These are phyloP conservation scores for Fusarium cicatricum DNA, from an alignment of 2,329 filamentous ascomycete genomes.

Conservation along the genomic window DNA sequence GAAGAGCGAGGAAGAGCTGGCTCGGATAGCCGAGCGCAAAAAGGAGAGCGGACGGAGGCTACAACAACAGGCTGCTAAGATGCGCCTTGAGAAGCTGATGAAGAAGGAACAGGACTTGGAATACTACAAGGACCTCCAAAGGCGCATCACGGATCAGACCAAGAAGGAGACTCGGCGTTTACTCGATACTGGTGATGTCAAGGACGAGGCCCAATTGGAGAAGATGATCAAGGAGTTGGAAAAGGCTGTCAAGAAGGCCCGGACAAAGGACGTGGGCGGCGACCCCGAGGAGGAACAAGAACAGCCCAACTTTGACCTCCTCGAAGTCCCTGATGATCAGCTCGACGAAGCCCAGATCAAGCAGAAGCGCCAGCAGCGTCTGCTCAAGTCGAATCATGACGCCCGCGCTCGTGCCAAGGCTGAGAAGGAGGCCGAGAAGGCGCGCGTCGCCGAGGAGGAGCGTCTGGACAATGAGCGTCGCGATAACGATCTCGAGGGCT, in stretches of 20 bases:
- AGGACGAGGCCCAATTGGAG: slow-evolving; percentile 88
- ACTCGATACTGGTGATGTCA: slow-evolving; percentile 89
- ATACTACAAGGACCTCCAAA: slow-evolving; percentile 87
- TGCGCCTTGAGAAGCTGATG: slow-evolving; percentile 93
- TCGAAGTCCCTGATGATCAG: slow-evolving; percentile 90
- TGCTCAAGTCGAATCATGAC: slow-evolving; percentile 95
- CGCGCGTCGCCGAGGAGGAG: slow-evolving; percentile 82
- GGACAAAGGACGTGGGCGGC: slow-evolving; percentile 91
- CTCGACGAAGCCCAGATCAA: slow-evolving; percentile 92
- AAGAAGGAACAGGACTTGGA: slow-evolving; percentile 95
- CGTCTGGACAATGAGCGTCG: slow-evolving; percentile 84
- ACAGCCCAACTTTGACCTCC: slow-evolving; percentile 83
- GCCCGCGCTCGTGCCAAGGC: slow-evolving; percentile 92
- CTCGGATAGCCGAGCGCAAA: slow-evolving; percentile 88
- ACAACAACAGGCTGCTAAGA: slow-evolving; percentile 96
- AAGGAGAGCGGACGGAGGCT: slow-evolving; percentile 91
- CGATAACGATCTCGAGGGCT: slow-evolving; percentile 83
- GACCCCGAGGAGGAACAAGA: slow-evolving; percentile 83
- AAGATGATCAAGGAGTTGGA: slow-evolving; percentile 89
- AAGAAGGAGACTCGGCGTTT: slow-evolving; percentile 92
- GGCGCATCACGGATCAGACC: slow-evolving; percentile 74
- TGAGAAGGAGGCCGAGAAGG: slow-evolving; percentile 93
- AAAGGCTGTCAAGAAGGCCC: slow-evolving; percentile 85
- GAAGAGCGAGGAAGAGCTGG: slow-evolving; percentile 94
- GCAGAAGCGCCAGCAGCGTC: slow-evolving; percentile 88